phyloP scores from a whole-genome alignment of 164 flowering plant genomes.

The Stephania cephalantha region DNA sequence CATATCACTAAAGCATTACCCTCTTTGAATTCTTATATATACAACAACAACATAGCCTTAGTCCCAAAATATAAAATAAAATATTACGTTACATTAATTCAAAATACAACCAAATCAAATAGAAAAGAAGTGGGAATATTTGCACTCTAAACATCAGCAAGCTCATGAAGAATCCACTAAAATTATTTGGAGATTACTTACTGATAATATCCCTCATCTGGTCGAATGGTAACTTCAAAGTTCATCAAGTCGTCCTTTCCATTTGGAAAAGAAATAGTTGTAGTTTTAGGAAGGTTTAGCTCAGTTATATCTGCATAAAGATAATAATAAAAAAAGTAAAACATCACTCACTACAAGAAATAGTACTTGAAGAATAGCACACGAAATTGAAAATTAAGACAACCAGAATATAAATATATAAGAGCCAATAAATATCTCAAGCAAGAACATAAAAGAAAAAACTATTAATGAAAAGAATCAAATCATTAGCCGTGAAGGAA shows the following conservation, averaged over 20 bases:
- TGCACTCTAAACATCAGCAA: neutral
- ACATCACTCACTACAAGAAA: neutral
- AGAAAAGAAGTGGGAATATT: neutral
- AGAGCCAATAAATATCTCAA: too few relatives aligned
- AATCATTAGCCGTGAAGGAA: too few relatives aligned
- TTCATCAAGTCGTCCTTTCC: conserved; percentile 73
- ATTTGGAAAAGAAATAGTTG: conserved; percentile 53
- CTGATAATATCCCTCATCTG: conserved; percentile 73
- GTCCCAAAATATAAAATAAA: neutral
- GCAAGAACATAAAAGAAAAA: too few relatives aligned
- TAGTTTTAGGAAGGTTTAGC: conserved; percentile 54
- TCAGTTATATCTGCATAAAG: conserved; percentile 53
- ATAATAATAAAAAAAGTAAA: neutral
- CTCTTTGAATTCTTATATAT: neutral
- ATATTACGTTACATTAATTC: neutral
- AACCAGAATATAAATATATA: too few relatives aligned
- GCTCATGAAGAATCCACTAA: neutral
- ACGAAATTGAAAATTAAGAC: neutral
- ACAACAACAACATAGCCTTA: too few relatives aligned
- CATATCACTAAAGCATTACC: neutral
- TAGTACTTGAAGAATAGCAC: neutral
- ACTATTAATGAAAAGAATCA: too few relatives aligned
- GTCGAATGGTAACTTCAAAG: conserved; percentile 58
- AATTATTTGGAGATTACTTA: conserved; percentile 22
- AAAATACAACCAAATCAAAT: neutral